Evolutionary conservation across 2,329 filamentous ascomycete genomes (phyloP), one percentile per base, ranked within the genome.

Genomic region (Alternaria novae-zelandiae): DNA sequence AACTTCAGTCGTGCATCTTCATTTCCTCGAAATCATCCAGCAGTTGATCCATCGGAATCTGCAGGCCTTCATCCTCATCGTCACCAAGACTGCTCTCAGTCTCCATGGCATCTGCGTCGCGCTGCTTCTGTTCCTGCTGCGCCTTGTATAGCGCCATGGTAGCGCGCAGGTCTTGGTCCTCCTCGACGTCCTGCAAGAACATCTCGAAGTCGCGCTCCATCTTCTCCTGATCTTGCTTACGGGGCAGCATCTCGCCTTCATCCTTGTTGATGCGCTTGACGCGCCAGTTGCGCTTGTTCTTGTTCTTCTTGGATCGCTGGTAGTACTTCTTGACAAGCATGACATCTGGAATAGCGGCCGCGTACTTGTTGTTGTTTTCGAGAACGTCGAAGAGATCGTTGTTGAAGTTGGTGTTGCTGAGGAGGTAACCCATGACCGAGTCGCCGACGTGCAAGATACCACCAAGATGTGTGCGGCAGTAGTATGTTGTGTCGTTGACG

Each of bases 241-340:
- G 90, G 36, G 93, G 92, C 68, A 94, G 83, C 79, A 96, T 86
- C 69, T 97, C 95, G 70, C 91, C 91, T 78, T 97, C 93, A 67
- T 98, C 94, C 82, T 89, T 91, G 69, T 87, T 87, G 92, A 99
- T 95, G 75, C 96, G 93, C 88, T 92, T 96, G 80, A 99, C 89
- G 80, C 91, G 92, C 96, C 96, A 99, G 85, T 92, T 92, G 61
- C 75, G 70, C 71, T 96, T 90, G 58, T 74, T 75, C 79, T 80
- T 80, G 80, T 86, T 87, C 84, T 89, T 87, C 88, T 95, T 97
- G 82, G 91, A 91, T 72, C 92, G 89, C 61, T 91, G 89, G 82
- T 96, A 99, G 86, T 93, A 90, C 82, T 99, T 99, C 93, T 97
- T 98, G 79, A 99, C 93, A 4, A 99, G 86, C 7, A 99, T 83